Percentiles rank a stretch among this genome's conserved stretches.
These are phyloP conservation scores for Apiotrichum mycotoxinovorans DNA, from an alignment of 1,284 basidiomycete genomes.

Conservation along the genomic window DNA sequence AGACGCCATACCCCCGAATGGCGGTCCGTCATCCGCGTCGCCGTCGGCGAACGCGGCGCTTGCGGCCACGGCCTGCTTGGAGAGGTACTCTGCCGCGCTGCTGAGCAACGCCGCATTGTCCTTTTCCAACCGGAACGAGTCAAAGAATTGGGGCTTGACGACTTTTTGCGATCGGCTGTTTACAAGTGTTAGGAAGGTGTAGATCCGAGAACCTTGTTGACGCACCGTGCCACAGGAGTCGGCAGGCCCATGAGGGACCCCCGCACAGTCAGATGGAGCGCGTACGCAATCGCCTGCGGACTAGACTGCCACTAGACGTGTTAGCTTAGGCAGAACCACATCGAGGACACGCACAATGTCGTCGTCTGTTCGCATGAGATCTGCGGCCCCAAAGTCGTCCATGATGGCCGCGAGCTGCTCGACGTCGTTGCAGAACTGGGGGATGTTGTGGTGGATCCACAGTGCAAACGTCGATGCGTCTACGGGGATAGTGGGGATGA, in stretches of 20 bases:
- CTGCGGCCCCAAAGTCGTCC: constrained; percentile 77
- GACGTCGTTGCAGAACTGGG: constrained; percentile 72
- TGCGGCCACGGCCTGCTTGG: constrained; percentile 24
- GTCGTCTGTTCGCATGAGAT: constrained; percentile 64
- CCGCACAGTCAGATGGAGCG: constrained; percentile 73
- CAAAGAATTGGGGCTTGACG: constrained; percentile 55
- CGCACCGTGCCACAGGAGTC: constrained; percentile 68
- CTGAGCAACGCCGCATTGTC: constrained; percentile 42
- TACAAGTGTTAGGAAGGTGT: neutral
- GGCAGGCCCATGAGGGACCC: constrained; percentile 80
- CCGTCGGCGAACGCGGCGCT: constrained; percentile 16
- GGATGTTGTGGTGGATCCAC: constrained; percentile 91
- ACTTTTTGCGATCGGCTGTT: constrained; percentile 63
- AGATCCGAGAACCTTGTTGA: no score
- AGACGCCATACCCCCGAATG: constrained; percentile 38
- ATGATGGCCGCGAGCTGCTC: constrained; percentile 69
- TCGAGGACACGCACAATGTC: constrained; percentile 59
- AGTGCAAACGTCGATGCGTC: constrained; percentile 82
- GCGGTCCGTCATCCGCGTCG: constrained; percentile 7
- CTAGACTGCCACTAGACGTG: constrained; percentile 59
- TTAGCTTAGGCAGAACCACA: constrained; percentile 13
- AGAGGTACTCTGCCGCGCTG: constrained; percentile 35
- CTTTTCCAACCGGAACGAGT: constrained; percentile 40
- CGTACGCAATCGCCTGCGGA: constrained; percentile 68
- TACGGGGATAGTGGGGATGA: constrained; percentile 75